phyloP scores from a whole-genome alignment of 164 flowering plant species.

The Macadamia integrifolia region DNA sequence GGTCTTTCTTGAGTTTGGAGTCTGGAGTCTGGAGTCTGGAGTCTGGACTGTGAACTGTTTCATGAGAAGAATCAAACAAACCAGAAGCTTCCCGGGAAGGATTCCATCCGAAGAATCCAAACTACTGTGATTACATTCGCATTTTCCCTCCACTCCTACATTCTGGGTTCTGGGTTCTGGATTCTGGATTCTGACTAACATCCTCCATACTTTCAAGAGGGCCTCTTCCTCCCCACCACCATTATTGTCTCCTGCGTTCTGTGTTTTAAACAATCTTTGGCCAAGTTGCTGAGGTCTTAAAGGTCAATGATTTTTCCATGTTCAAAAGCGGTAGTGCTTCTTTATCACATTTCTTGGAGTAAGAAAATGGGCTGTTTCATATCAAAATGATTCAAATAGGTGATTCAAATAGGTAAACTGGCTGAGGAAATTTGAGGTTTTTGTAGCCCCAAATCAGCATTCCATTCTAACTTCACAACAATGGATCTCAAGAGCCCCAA shows the following conservation, averaged over 20 bases:
- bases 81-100: constrained; percentile 4
- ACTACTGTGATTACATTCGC: neutral
- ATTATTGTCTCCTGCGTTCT: neutral
- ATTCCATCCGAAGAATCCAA: constrained; percentile 1
- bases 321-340: constrained; percentile 9
- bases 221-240: neutral
- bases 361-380: neutral
- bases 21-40: too few relatives aligned
- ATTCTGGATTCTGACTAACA: too few relatives aligned
- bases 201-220: neutral
- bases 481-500: constrained; percentile 54
- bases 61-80: constrained; percentile 5
- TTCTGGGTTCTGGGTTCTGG: too few relatives aligned
- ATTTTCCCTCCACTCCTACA: neutral
- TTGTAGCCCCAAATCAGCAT: constrained; percentile 4
- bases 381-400: constrained; percentile 5
- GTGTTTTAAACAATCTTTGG: constrained; percentile 2
- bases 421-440: constrained; percentile 7
- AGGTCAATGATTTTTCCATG: constrained; percentile 20
- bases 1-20: too few relatives aligned
- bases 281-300: neutral
- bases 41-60: too few relatives aligned
- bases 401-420: constrained; percentile 3
- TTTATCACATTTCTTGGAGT: neutral
- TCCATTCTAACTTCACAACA: constrained; percentile 2